These are phyloP conservation scores for Diplocarpon rosae DNA, from an alignment of 2,329 filamentous ascomycete species.

Conservation along the genomic window DNA sequence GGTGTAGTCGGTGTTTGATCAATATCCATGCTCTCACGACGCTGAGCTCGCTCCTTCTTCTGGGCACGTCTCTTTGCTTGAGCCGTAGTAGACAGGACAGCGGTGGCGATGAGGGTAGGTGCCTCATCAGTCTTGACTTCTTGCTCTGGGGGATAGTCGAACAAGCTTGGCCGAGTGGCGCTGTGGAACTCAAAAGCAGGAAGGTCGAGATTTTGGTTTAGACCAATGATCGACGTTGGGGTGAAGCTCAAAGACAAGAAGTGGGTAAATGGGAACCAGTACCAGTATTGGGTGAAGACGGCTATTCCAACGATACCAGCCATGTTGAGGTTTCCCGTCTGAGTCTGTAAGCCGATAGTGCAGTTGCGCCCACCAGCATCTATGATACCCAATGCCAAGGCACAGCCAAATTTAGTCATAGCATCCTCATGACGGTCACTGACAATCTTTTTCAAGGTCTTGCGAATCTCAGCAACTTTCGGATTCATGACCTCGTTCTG, in stretches of 20 bases:
- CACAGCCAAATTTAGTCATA: constrained; percentile 97
- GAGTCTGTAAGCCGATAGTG: constrained; percentile 93
- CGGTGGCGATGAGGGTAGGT: constrained; percentile 86
- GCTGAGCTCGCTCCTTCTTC: constrained; percentile 83
- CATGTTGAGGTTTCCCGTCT: constrained; percentile 98
- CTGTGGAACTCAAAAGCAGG: constrained; percentile 93
- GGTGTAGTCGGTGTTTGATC: constrained; percentile 69
- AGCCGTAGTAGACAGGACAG: constrained; percentile 89
- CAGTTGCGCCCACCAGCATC: constrained; percentile 97
- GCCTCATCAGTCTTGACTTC: constrained; percentile 92
- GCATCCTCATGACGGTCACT: constrained; percentile 94
- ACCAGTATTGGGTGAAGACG: constrained; percentile 99
- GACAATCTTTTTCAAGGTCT: constrained; percentile 88
- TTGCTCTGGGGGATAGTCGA: constrained; percentile 95
- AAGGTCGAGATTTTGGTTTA: constrained; percentile 88
- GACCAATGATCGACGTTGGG: constrained; percentile 90
- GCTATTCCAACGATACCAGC: constrained; percentile 95
- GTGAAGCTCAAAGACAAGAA: constrained; percentile 93
- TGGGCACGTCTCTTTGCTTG: constrained; percentile 92
- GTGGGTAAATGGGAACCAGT: constrained; percentile 98
- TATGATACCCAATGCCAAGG: constrained; percentile 89
- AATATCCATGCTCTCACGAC: constrained; percentile 90
- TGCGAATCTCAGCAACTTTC: constrained; percentile 82
- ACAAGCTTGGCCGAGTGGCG: constrained; percentile 86
- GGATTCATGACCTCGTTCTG: constrained; percentile 99